Base-by-base conservation (phyloP, 345 rosid species). In the Aquilaria yunnanensis region DNA sequence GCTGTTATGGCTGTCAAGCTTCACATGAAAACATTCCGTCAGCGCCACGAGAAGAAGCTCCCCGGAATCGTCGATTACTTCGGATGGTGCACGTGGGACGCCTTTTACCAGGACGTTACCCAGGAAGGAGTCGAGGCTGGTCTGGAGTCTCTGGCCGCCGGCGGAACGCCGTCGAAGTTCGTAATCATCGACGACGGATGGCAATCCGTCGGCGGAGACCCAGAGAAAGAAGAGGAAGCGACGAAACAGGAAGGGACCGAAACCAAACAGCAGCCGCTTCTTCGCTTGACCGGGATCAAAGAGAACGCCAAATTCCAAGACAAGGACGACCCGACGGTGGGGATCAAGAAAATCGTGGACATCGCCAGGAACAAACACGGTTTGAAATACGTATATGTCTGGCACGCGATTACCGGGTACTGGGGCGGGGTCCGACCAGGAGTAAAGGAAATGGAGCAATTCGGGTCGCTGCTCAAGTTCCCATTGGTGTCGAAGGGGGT, bases 1-100 rank as follows among this genome's bases (percentile, higher is more conserved):
- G 98, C 96, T 10, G 47, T 90, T 32, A 78, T 66, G 34, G 77
- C 92, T 63, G 96, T 90, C 6, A 88, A 87, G 51, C 32, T 56
- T 14, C 98, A 88, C 32, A 77, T 88, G 47, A 86, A 79, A 71
- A 83, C 90, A 2, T 93, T 93, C 79, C 94, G 87, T 12, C 97
- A 78, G 68, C 87, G 90, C 23, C 87, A 84, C 54, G 98, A 93
- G 77, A 93, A 93, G 82, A 90, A 86, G 56, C 76, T 88, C 46
- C 98, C 98, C 0, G 94, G 80, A 12, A 71, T 93, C 10, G 77
- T 93, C 1, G 94, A 90, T 72, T 83, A 79, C 43, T 90, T 93
- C 59, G 98, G 98, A 0, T 93, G 98, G 98, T 93, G 98, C 72
- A 93, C 98, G 16, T 93, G 98, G 98, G 98, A 93, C 63, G 98